phyloP scores from a whole-genome alignment of 2,329 filamentous ascomycete genomes.

The Dryadomyces quercivorus region DNA sequence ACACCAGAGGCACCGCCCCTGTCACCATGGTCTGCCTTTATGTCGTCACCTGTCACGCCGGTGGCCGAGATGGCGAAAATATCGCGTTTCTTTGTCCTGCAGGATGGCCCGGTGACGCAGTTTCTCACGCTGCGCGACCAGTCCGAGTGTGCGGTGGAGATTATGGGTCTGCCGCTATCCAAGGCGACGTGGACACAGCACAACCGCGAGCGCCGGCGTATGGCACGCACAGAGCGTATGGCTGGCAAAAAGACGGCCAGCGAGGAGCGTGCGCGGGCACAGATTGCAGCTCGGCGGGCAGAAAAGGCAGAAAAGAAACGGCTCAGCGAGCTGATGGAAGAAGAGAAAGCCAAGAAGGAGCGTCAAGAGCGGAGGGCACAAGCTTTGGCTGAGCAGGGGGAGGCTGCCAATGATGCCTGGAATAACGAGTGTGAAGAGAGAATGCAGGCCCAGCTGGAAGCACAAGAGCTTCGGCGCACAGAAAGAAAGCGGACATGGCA shows the following conservation, averaged over 20 bases:
- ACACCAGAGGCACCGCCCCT: no score
- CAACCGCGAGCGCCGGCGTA: not conserved
- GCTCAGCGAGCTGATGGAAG: not conserved
- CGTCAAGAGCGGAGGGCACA: not conserved
- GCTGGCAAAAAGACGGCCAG: not conserved
- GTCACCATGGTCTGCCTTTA: not conserved
- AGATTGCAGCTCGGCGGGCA: not conserved
- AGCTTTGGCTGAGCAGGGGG: not conserved
- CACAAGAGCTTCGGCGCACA: not conserved
- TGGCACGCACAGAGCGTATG: not conserved
- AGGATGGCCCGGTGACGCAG: not conserved
- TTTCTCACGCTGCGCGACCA: not conserved
- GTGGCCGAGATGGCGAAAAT: not conserved
- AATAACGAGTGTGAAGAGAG: not conserved
- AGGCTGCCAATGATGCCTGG: no score
- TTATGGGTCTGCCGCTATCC: not conserved
- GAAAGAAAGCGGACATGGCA: not conserved
- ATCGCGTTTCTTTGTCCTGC: not conserved
- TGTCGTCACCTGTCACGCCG: not conserved
- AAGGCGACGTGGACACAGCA: not conserved
- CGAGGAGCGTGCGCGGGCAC: not conserved
- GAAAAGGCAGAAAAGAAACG: not conserved
- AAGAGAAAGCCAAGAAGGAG: not conserved
- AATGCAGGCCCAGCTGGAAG: not conserved
- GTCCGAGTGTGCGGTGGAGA: not conserved